These are phyloP conservation scores for Hypoxylon sp. DNA, from an alignment of 2,329 filamentous ascomycete genomes.

Conservation along the genomic window DNA sequence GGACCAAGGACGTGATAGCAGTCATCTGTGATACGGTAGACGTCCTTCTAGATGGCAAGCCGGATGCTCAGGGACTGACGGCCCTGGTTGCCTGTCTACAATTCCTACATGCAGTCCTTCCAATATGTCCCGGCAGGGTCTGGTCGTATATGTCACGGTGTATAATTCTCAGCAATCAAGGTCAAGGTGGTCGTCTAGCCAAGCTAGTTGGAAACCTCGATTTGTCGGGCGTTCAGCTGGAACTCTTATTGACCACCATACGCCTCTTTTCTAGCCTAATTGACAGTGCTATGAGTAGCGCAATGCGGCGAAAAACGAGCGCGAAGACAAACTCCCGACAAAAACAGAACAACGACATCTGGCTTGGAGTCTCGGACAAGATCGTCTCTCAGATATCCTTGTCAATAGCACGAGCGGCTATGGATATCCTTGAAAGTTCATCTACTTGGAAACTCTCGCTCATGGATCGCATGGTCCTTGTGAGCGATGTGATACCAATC, in stretches of 20 bases:
- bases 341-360: constrained; percentile 63
- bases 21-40: constrained; percentile 90
- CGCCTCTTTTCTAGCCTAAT: constrained; percentile 80
- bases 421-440: constrained; percentile 88
- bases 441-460: constrained; percentile 85
- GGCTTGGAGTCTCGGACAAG: constrained; percentile 82
- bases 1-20: constrained; percentile 79
- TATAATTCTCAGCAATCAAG: constrained; percentile 80
- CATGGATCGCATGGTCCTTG: constrained; percentile 75
- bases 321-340: constrained; percentile 62
- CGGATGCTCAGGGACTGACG: constrained; percentile 74
- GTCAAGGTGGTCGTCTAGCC: constrained; percentile 79
- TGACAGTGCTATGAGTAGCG: constrained; percentile 77
- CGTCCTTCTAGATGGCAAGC: constrained; percentile 69
- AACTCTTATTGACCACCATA: constrained; percentile 80
- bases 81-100: constrained; percentile 78
- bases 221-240: constrained; percentile 78
- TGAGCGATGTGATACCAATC: constrained; percentile 73
- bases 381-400: constrained; percentile 77
- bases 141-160: constrained; percentile 92
- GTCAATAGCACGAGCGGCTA: constrained; percentile 78
- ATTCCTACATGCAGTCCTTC: constrained; percentile 80
- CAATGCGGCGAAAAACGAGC: constrained; percentile 72
- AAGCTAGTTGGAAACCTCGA: constrained; percentile 86
- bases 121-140: constrained; percentile 82